Evolutionary conservation across 257 asterid species (phyloP).

Genomic region (Petunia secreta): DNA sequence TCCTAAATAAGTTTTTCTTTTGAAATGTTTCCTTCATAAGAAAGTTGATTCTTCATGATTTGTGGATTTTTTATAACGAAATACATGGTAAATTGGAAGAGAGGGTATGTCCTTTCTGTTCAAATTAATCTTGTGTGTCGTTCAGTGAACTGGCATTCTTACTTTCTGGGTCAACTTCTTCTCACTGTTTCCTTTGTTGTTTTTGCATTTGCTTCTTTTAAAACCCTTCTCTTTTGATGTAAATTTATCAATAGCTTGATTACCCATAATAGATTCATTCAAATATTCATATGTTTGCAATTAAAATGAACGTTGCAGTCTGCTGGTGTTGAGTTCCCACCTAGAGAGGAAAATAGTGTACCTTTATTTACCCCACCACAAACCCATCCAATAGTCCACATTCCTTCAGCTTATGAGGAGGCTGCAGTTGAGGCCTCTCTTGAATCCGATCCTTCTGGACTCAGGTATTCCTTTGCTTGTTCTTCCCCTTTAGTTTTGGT

Average conservation of each 20-base stretch:
- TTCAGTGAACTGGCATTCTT: background rate
- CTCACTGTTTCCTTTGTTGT: background rate
- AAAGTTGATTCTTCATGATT: constrained; percentile 6
- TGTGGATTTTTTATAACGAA: background rate
- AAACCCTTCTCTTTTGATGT: background rate
- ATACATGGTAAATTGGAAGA: background rate
- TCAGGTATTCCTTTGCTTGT: constrained; percentile 54
- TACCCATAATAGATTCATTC: constrained; percentile 1
- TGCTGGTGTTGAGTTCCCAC: constrained; percentile 93
- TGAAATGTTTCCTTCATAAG: background rate
- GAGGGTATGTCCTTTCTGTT: background rate
- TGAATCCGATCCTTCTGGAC: constrained; percentile 87
- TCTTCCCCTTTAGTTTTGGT: background rate
- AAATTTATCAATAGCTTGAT: background rate
- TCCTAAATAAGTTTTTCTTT: background rate
- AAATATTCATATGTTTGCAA: constrained; percentile 19
- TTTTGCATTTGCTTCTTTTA: background rate
- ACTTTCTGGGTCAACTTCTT: background rate
- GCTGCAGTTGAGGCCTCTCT: constrained; percentile 96
- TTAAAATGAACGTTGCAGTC: constrained; percentile 51
- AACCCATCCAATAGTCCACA: constrained; percentile 69
- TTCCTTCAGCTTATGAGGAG: constrained; percentile 71
- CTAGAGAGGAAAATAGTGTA: constrained; percentile 80
- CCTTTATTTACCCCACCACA: constrained; percentile 96
- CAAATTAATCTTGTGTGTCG: background rate